Evolutionary conservation across 139 green algal species (phyloP).

Genomic region (Haematococcus lacustris): DNA sequence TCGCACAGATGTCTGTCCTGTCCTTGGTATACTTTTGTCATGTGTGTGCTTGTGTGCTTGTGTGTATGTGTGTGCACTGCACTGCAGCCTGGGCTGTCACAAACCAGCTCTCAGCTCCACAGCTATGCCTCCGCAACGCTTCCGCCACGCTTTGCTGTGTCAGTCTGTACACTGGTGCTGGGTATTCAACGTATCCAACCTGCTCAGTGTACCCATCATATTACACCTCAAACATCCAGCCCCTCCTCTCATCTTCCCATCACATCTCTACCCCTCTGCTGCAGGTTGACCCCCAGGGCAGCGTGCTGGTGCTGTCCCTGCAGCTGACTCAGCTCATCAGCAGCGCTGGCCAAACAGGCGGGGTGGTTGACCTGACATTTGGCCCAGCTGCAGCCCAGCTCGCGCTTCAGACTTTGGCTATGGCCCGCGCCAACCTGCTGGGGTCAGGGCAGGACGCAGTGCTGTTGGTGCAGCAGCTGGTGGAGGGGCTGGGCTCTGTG

Average conservation of each 20-base stretch:
- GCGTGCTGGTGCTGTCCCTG: not conserved
- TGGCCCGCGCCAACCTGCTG: conserved; percentile 21
- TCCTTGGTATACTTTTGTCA: conserved; percentile 2
- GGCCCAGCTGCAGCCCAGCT: conserved; percentile 12
- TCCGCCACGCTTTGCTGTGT: too few species aligned
- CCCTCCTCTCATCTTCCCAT: not conserved
- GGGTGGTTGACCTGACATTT: conserved; percentile 22
- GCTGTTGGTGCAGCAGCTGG: conserved; percentile 12
- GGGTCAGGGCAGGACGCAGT: conserved; percentile 18
- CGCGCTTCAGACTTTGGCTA: conserved; percentile 25
- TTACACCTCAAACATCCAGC: not conserved
- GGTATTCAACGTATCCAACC: too few species aligned
- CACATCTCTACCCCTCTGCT: not conserved
- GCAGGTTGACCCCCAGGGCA: conserved; percentile 7
- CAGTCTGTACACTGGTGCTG: too few species aligned
- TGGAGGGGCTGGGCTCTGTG: not conserved
- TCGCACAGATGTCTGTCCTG: conserved; percentile 17
- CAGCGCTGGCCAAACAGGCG: not conserved
- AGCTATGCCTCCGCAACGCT: too few species aligned
- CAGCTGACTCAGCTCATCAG: not conserved
- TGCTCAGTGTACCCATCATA: not conserved
- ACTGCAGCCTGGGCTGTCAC: too few species aligned
- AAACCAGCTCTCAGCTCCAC: too few species aligned
- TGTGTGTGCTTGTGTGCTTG: not conserved
- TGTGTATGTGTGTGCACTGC: too few species aligned